Percentiles rank a stretch among this genome's conserved stretches.
These are phyloP conservation scores for Withania somnifera DNA, from an alignment of 305 asterid species.

Conservation along the genomic window DNA sequence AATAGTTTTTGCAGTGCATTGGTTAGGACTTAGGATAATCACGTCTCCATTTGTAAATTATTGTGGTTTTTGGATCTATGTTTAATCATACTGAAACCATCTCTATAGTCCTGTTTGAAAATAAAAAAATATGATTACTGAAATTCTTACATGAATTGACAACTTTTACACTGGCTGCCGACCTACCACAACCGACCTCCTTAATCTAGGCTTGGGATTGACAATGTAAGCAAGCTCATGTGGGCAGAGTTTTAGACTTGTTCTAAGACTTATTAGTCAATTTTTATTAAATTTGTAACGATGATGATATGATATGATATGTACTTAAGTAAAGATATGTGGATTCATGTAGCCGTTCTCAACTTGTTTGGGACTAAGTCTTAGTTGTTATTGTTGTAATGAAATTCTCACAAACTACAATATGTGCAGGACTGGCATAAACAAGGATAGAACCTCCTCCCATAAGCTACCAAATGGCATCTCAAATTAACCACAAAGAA, in stretches of 20 bases:
- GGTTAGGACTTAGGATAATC: neutral
- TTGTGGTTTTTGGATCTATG: neutral
- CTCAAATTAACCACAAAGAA: slow-evolving; percentile 3
- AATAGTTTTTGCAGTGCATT: neutral
- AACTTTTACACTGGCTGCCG: neutral
- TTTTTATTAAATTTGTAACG: neutral
- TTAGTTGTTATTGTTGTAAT: no score
- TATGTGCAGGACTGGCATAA: no score
- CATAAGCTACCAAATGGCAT: no score
- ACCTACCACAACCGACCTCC: neutral
- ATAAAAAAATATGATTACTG: neutral
- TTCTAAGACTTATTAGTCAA: no score
- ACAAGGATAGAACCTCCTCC: no score
- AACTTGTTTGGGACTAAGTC: no score
- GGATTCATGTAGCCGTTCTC: neutral
- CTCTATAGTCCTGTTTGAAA: neutral
- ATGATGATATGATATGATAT: neutral
- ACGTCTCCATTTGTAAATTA: neutral
- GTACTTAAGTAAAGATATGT: neutral
- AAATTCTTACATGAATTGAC: neutral
- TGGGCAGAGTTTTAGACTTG: neutral
- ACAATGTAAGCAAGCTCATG: neutral
- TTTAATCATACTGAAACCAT: neutral
- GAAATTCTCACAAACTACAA: no score
- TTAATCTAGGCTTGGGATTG: neutral